Base-by-base conservation (phyloP, 2,329 filamentous ascomycete species). In the Aspergillus sp. region DNA sequence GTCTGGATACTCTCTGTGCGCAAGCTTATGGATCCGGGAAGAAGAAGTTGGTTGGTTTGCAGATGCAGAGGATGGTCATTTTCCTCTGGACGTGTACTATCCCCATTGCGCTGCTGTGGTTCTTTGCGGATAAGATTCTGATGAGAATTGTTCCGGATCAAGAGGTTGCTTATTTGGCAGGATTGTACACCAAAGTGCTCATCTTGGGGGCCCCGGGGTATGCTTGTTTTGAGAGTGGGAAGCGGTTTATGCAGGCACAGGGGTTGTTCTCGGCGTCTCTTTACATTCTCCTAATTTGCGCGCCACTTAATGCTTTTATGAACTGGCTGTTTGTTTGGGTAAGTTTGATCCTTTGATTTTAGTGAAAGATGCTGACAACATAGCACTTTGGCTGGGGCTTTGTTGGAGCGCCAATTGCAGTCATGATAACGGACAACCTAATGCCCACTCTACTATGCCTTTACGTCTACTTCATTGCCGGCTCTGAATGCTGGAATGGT, bases 21-120 rank as follows among this genome's bases (percentile, higher is more conserved):
- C 91, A 97, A 68, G 91, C 93, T 0, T 97, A 94, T 63, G 91
- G 93, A 2, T 94, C 88, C 0, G 91, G 91, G 0, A 86, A 86
- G 64, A 94, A 86, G 63, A 86, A 90, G 57, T 80, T 97, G 4
- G 91, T 97, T 49, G 91, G 88, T 1, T 67, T 93, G 47, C 88
- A 93, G 60, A 78, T 88, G 53, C 86, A 93, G 69, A 79, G 87
- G 48, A 91, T 91, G 87, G 74, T 87, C 1, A 85, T 77, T 62
- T 90, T 93, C 62, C 76, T 93, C 2, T 84, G 85, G 73, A 65
- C 77, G 2, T 77, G 90, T 54, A 85, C 82, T 1, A 75, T 89
- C 15, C 88, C 88, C 1, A 86, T 93, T 55, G 80, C 77, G 3
- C 62, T 85, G 1, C 68, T 90, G 27, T 93, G 88, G 88, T 74